These are phyloP conservation scores for Epichloe sp. DNA, from an alignment of 2,329 filamentous ascomycete species.

Conservation along the genomic window DNA sequence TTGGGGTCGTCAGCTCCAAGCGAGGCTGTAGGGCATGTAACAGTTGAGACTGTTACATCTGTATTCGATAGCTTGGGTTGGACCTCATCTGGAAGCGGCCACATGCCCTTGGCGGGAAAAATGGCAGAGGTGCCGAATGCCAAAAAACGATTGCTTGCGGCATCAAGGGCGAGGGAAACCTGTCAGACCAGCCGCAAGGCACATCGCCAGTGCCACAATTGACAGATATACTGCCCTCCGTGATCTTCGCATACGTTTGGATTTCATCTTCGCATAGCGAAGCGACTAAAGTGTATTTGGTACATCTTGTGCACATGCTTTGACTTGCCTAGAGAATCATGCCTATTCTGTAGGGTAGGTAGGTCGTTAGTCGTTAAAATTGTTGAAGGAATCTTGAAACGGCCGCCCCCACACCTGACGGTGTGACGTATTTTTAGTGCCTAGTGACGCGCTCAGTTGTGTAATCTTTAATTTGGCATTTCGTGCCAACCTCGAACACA, in stretches of 20 bases:
- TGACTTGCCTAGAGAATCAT: too few species aligned
- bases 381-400: not conserved
- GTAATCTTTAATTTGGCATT: not conserved
- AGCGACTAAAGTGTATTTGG: too few species aligned
- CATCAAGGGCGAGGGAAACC: too few species aligned
- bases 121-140: conserved; percentile 33
- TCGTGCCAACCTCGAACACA: not conserved
- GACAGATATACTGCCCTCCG: too few species aligned
- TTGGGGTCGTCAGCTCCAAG: not conserved
- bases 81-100: conserved; percentile 12
- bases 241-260: too few species aligned
- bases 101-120: conserved; percentile 27
- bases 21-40: too few species aligned
- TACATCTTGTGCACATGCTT: too few species aligned
- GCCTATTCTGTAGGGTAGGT: not conserved
- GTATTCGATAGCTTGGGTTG: conserved; percentile 13
- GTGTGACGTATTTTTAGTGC: not conserved
- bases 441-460: not conserved
- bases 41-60: too few species aligned
- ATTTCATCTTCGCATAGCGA: too few species aligned
- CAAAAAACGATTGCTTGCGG: conserved; percentile 20
- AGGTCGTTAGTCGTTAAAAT: not conserved
- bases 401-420: not conserved
- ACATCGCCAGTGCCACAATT: too few species aligned
- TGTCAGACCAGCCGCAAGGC: too few species aligned